phyloP scores from a whole-genome alignment of 495 filamentous ascomycete genomes.

The Lentithecium fluviatile region DNA sequence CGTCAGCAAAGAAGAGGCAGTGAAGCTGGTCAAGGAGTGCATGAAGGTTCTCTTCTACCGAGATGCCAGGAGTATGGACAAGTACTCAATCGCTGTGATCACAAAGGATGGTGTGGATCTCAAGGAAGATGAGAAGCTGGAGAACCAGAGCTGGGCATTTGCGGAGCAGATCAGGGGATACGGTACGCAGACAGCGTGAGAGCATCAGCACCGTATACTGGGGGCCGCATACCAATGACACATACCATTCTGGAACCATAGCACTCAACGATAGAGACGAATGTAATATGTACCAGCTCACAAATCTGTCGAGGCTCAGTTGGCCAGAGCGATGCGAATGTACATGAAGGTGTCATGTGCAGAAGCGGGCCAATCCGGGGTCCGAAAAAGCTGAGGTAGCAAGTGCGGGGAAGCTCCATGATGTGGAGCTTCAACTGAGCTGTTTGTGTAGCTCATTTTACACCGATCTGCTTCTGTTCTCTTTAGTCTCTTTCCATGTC shows the following conservation, averaged over 20 bases:
- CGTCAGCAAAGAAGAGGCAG: conserved; percentile 74
- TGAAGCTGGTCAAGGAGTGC: conserved; percentile 78
- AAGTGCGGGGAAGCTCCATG: too few species aligned
- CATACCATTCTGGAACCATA: too few species aligned
- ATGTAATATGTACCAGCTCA: too few species aligned
- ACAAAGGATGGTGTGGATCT: conserved; percentile 81
- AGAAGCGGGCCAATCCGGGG: too few species aligned
- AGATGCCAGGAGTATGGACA: conserved; percentile 87
- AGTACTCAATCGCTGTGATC: conserved; percentile 86
- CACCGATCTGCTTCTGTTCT: not conserved
- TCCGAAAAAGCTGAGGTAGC: too few species aligned
- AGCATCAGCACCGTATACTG: not conserved
- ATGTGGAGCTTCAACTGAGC: too few species aligned
- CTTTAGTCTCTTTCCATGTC: not conserved
- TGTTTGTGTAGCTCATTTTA: too few species aligned
- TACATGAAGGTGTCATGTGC: too few species aligned
- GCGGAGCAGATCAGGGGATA: conserved; percentile 81
- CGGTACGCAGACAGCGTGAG: conserved; percentile 60
- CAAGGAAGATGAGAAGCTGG: conserved; percentile 72
- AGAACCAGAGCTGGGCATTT: conserved; percentile 95
- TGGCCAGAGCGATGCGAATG: too few species aligned
- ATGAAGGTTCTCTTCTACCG: conserved; percentile 99
- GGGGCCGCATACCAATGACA: too few species aligned
- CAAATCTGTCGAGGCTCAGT: too few species aligned
- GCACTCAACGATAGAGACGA: too few species aligned